These are phyloP conservation scores for Cairneyella variabilis DNA, from an alignment of 495 filamentous ascomycete species.

Conservation along the genomic window DNA sequence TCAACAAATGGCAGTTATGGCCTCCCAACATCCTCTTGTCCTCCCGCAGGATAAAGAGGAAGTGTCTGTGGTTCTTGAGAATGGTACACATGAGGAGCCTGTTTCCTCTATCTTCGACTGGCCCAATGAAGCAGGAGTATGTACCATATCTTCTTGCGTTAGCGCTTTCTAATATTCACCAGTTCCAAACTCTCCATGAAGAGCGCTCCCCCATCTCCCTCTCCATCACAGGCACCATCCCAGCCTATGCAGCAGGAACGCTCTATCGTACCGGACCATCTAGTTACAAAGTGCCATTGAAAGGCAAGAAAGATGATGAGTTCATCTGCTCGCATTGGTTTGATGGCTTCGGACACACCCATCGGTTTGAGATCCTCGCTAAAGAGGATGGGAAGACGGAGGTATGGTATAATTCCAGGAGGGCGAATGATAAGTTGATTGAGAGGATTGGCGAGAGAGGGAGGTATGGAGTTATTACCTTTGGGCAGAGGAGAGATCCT, in stretches of 20 bases:
- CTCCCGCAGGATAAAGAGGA: too few species aligned
- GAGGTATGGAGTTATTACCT: constrained; percentile 40
- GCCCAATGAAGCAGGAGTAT: constrained; percentile 16
- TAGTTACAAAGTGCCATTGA: constrained; percentile 49
- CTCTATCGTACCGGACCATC: constrained; percentile 75
- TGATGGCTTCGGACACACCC: constrained; percentile 71
- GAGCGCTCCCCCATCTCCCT: constrained; percentile 40
- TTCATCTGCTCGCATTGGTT: constrained; percentile 64
- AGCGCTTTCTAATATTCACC: not conserved
- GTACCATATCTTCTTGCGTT: not conserved
- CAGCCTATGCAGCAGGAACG: constrained; percentile 47
- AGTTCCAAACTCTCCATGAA: constrained; percentile 46
- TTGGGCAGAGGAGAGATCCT: constrained; percentile 63
- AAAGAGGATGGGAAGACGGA: constrained; percentile 26
- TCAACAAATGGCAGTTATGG: too few species aligned
- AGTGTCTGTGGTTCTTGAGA: too few species aligned
- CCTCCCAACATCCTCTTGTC: too few species aligned
- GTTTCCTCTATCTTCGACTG: too few species aligned
- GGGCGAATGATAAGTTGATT: constrained; percentile 52
- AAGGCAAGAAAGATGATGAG: constrained; percentile 48
- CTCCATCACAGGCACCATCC: constrained; percentile 37
- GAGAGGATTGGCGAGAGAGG: constrained; percentile 53
- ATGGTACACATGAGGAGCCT: too few species aligned
- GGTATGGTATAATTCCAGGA: constrained; percentile 71
- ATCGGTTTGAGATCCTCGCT: constrained; percentile 51